These are phyloP conservation scores for Massospora cicadina DNA, from an alignment of 371 early-diverging fungal species.

Conservation along the genomic window DNA sequence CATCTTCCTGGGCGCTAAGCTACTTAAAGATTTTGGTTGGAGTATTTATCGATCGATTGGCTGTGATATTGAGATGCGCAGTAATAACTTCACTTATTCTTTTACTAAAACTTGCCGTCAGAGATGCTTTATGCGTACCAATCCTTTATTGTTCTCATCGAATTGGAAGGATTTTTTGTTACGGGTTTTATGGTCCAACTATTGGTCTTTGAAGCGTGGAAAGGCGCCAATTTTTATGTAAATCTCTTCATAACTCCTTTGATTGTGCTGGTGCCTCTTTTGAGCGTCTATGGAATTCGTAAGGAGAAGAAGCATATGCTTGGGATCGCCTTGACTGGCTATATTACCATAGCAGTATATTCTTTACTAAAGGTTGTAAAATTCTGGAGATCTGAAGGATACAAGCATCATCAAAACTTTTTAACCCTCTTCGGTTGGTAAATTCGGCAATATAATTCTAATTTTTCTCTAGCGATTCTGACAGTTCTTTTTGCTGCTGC, in stretches of 20 bases:
- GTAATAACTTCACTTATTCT: constrained; percentile 19
- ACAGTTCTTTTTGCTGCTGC: neutral
- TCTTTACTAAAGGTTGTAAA: neutral
- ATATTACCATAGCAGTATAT: neutral
- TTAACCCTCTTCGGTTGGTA: neutral
- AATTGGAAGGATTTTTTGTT: neutral
- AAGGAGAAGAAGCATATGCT: neutral
- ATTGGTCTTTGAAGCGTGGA: neutral
- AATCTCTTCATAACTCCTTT: neutral
- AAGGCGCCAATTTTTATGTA: neutral
- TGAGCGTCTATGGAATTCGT: neutral
- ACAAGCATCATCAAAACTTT: neutral
- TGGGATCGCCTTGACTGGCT: neutral
- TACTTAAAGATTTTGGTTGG: constrained; percentile 86
- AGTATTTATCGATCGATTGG: constrained; percentile 87
- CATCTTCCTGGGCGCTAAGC: constrained; percentile 17
- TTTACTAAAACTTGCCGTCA: neutral
- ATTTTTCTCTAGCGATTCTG: neutral
- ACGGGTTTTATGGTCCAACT: neutral
- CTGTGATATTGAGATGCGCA: constrained; percentile 67
- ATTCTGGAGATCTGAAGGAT: neutral
- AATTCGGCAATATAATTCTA: neutral
- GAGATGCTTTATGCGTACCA: neutral
- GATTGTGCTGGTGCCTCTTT: neutral
- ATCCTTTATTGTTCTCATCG: neutral